Evolutionary conservation across 2,329 filamentous ascomycete genomes (phyloP).

Genomic region (Allantophomopsis cytisporea): DNA sequence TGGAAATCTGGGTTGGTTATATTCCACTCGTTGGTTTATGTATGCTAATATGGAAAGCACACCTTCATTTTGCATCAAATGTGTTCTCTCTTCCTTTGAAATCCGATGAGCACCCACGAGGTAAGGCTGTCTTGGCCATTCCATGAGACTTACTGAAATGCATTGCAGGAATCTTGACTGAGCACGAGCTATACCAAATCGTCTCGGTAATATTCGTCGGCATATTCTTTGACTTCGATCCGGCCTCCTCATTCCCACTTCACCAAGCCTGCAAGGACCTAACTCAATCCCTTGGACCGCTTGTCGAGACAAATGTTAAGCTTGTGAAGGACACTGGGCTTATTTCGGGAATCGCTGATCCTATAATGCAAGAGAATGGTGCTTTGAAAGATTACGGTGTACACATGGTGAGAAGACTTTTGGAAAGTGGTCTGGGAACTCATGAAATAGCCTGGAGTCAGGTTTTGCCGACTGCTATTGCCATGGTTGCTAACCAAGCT

Average conservation of each 20-base stretch:
- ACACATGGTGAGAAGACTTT: conserved; percentile 46
- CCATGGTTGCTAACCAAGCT: conserved; percentile 55
- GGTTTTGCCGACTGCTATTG: conserved; percentile 49
- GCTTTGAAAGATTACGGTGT: conserved; percentile 46
- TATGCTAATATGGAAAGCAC: conserved; percentile 14
- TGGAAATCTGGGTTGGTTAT: conserved; percentile 8
- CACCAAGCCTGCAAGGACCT: conserved; percentile 41
- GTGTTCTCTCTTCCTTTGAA: conserved; percentile 36
- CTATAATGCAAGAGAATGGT: conserved; percentile 28
- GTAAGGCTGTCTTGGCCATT: conserved; percentile 6
- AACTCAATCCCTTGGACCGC: conserved; percentile 38
- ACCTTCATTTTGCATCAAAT: conserved; percentile 35
- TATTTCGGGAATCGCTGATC: conserved; percentile 33
- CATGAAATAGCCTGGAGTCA: conserved; percentile 58
- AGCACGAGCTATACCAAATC: conserved; percentile 39
- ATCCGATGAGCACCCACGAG: conserved; percentile 30
- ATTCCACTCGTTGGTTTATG: too few species aligned
- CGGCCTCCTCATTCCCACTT: conserved; percentile 49
- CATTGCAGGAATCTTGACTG: conserved; percentile 27
- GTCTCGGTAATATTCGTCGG: conserved; percentile 50
- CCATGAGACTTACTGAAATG: too few species aligned
- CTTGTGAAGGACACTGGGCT: conserved; percentile 29
- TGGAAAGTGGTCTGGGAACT: conserved; percentile 44
- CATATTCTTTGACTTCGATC: conserved; percentile 53
- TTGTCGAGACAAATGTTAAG: conserved; percentile 53